These are phyloP conservation scores for Podaxis sp. DNA, from an alignment of 768 basidiomycete species.

Conservation along the genomic window DNA sequence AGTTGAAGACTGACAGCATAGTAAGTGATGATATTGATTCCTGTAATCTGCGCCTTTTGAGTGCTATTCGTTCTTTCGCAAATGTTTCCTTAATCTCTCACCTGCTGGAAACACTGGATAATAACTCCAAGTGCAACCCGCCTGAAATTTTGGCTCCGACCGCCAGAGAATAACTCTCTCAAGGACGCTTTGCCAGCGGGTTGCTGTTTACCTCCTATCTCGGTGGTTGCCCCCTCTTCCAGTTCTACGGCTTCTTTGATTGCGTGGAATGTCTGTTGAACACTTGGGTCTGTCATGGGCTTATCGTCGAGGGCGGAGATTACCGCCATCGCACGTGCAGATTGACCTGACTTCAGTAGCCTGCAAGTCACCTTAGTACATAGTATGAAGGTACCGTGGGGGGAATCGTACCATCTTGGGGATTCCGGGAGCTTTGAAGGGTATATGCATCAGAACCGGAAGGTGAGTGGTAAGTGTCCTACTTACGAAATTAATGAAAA, in stretches of 20 bases:
- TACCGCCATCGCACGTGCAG: conserved; percentile 57
- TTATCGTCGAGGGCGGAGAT: conserved; percentile 63
- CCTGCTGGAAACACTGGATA: conserved; percentile 68
- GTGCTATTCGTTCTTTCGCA: not conserved
- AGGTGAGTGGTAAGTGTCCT: not conserved
- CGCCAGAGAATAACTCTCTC: conserved; percentile 53
- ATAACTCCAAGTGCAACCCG: conserved; percentile 54
- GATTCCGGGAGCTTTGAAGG: conserved; percentile 52
- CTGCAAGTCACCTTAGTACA: conserved; percentile 25
- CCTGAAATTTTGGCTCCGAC: conserved; percentile 61
- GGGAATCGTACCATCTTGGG: conserved; percentile 46
- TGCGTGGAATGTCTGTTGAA: conserved; percentile 47
- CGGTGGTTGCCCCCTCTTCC: conserved; percentile 11
- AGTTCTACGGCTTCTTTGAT: conserved; percentile 8
- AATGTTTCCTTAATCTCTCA: conserved; percentile 9
- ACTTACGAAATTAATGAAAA: conserved; percentile 49
- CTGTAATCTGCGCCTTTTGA: conserved; percentile 43
- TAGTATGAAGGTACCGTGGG: not conserved
- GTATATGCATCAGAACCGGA: not conserved
- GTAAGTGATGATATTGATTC: conserved; percentile 68
- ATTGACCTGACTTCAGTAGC: conserved; percentile 55
- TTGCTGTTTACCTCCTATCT: not conserved
- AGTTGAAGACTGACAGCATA: conserved; percentile 32
- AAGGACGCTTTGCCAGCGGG: conserved; percentile 34
- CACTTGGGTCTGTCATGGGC: conserved; percentile 41